Base-by-base conservation (phyloP, 768 basidiomycete genomes). In the Tricholoma furcatifolium region DNA sequence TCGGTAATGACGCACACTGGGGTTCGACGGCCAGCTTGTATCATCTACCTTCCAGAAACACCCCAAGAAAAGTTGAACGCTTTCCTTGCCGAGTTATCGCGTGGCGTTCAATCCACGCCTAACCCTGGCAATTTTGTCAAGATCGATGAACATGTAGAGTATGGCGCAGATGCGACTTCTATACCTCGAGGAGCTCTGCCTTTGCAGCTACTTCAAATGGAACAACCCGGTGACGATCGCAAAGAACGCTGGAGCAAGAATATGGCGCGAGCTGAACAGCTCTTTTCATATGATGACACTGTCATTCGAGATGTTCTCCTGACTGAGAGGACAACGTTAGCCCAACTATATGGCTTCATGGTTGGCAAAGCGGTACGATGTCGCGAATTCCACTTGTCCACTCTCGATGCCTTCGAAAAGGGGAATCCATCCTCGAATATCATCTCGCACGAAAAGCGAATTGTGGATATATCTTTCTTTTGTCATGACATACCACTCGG, bases 301-400 rank as follows among this genome's bases (percentile, higher is more conserved):
- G 77, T 74, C 7, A 76, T 87, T 51, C 78, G 81, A 31, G 79
- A 84, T 18, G 76, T 82, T 30, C 73, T 93, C 51, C 68, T 89
- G n/a, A 76, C 78, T 2, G 89, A 95, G 62, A 76, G 80, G 42
- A 81, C 81, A 23, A 85, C 88, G 2, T 62, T 87, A n/a, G 77
- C 82, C 2, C 90, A 93, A 58, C 58, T 82, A 24, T 89, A 89
- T 62, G 93, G 91, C 12, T 91, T 80, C 66, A 78, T 87, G 40
- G 72, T 81, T 12, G 91, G 87, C 12, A 84, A 83, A 60, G 76
- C 78, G 27, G 70, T 83, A 1, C 79, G 93, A 40, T 80, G 82
- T 15, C 80, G 83, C 23, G 75, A 81, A 53, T 69, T 91, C 1
- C 88, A 93, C 61, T 67, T 86, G 21, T 73, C 75, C 42, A 73